These are phyloP conservation scores for Glaciozyma martinii DNA, from an alignment of 768 basidiomycete species.

Conservation along the genomic window DNA sequence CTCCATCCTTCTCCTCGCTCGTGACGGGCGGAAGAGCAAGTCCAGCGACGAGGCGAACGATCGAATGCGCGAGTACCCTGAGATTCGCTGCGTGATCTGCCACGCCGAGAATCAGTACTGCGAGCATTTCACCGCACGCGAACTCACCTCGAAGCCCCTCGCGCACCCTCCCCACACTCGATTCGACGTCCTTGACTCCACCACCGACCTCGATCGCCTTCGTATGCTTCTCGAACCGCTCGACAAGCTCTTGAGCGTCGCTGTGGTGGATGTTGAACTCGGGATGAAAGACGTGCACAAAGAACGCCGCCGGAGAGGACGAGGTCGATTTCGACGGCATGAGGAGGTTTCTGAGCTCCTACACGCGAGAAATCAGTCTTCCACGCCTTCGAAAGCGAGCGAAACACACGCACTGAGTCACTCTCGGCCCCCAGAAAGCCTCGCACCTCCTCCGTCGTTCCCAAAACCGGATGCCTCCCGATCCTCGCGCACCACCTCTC, in stretches of 20 bases:
- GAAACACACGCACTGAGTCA: constrained; percentile 47
- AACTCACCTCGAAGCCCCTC: constrained; percentile 59
- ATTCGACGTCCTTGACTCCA: constrained; percentile 50
- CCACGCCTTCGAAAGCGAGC: no score
- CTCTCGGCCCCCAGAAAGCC: constrained; percentile 71
- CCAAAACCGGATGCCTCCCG: constrained; percentile 63
- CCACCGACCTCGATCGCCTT: constrained; percentile 55
- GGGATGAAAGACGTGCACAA: constrained; percentile 70
- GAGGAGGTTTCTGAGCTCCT: not conserved
- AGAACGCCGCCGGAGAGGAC: constrained; percentile 59
- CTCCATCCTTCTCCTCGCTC: not conserved
- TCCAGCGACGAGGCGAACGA: constrained; percentile 9
- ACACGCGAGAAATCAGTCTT: not conserved
- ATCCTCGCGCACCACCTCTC: constrained; percentile 66
- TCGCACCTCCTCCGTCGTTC: constrained; percentile 68
- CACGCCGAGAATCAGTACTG: not conserved
- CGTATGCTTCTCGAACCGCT: constrained; percentile 58
- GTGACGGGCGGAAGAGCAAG: constrained; percentile 14
- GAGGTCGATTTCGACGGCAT: constrained; percentile 48
- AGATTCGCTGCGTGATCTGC: not conserved
- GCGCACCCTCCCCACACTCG: constrained; percentile 54
- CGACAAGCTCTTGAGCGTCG: constrained; percentile 54
- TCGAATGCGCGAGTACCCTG: not conserved
- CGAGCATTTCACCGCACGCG: not conserved
- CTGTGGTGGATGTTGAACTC: constrained; percentile 71